A percentile compares a stretch with the other conserved stretches of the same genome.
phyloP scores from a whole-genome alignment of 352 stramenopile species.

The Phytophthora hybrid region DNA sequence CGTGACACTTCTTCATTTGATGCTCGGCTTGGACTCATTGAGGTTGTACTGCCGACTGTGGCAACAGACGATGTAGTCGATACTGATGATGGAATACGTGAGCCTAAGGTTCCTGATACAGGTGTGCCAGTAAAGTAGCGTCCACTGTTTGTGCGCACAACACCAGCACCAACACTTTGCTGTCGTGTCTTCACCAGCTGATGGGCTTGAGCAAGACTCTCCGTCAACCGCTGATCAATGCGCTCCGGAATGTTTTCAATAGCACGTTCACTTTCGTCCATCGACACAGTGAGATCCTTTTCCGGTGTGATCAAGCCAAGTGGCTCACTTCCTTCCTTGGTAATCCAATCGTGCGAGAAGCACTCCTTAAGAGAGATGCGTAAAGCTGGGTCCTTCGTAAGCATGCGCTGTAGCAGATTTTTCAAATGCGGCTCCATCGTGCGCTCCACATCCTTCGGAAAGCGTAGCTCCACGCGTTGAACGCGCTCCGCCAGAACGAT shows the following conservation, averaged over 20 bases:
- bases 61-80: constrained; percentile 49
- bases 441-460: constrained; percentile 76
- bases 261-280: constrained; percentile 85
- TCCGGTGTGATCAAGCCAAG: constrained; percentile 57
- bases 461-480: constrained; percentile 89
- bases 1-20: constrained; percentile 79
- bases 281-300: constrained; percentile 78
- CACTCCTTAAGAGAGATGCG: constrained; percentile 84
- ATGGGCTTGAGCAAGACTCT: constrained; percentile 80
- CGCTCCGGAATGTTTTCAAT: constrained; percentile 90
- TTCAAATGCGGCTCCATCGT: constrained; percentile 90
- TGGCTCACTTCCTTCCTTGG: constrained; percentile 92
- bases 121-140: constrained; percentile 47
- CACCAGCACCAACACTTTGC: constrained; percentile 45
- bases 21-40: constrained; percentile 62
- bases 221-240: constrained; percentile 80
- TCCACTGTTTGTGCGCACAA: constrained; percentile 64
- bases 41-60: constrained; percentile 56
- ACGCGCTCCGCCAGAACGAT: constrained; percentile 88
- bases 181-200: constrained; percentile 80
- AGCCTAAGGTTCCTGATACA: constrained; percentile 52
- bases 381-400: constrained; percentile 89
- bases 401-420: constrained; percentile 92
- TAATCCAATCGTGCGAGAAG: constrained; percentile 94
- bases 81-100: constrained; percentile 54